Percentiles rank a stretch among this genome's conserved stretches.
phyloP scores from a whole-genome alignment of 2,329 filamentous ascomycete species.

The Monosporascus sp. region DNA sequence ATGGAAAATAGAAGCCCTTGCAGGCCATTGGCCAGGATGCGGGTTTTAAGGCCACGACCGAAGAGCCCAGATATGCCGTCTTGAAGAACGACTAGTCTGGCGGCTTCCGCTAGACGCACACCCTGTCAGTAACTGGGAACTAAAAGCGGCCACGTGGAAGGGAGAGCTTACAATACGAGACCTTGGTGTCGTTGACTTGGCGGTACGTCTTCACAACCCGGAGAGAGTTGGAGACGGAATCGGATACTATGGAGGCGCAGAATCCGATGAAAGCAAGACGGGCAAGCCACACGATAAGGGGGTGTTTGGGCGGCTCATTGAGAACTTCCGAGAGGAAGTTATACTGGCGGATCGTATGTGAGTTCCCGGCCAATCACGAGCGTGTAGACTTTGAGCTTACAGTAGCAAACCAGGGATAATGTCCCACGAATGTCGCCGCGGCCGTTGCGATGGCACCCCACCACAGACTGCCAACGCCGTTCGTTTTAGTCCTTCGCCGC shows the following conservation, averaged over 20 bases:
- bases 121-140: not conserved
- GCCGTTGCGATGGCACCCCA: slow-evolving; percentile 46
- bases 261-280: slow-evolving; percentile 40
- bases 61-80: slow-evolving; percentile 39
- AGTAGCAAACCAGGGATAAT: slow-evolving; percentile 47
- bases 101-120: slow-evolving; percentile 34
- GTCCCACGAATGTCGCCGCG: slow-evolving; percentile 43
- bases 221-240: slow-evolving; percentile 42
- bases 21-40: slow-evolving; percentile 43
- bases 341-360: slow-evolving; percentile 27
- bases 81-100: slow-evolving; percentile 32
- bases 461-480: slow-evolving; percentile 43
- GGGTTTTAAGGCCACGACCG: slow-evolving; percentile 41
- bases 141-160: too few species aligned
- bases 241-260: slow-evolving; percentile 39
- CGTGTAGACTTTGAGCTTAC: slow-evolving; percentile 19
- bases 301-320: slow-evolving; percentile 34
- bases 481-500: slow-evolving; percentile 37
- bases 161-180: slow-evolving; percentile 37
- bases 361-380: too few species aligned
- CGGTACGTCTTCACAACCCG: slow-evolving; percentile 45
- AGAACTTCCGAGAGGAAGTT: slow-evolving; percentile 37
- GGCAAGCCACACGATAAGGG: slow-evolving; percentile 36
- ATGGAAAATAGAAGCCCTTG: slow-evolving; percentile 44
- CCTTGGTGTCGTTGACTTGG: slow-evolving; percentile 42